Conservation (phyloP, 2,329 filamentous ascomycete genomes). For the Teratosphaeria pseudoeucalypti region DNA sequence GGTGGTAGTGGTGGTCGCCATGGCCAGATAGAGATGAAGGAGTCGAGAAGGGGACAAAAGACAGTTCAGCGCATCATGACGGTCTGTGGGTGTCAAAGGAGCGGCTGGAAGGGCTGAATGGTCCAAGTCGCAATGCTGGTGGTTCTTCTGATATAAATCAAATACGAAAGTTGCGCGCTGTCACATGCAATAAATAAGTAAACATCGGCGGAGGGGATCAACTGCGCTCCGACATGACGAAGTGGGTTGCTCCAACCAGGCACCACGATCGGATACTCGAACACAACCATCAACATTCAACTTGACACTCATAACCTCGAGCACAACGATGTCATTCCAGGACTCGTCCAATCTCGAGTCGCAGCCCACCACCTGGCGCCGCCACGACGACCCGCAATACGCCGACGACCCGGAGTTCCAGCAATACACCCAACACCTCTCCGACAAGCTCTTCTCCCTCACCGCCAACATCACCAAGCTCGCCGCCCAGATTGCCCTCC, state of each 20-base stretch:
- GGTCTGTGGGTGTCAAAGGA: not conserved
- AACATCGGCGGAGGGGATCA: not conserved
- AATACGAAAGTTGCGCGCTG: constrained; percentile 6
- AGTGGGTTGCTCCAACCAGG: not conserved
- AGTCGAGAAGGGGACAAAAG: not conserved
- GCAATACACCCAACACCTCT: constrained; percentile 68
- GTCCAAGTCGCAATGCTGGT: not conserved
- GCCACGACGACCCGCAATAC: constrained; percentile 64
- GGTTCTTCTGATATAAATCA: not conserved
- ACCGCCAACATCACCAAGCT: constrained; percentile 81
- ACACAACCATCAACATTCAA: constrained; percentile 1
- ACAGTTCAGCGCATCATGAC: not conserved
- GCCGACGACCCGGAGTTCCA: constrained; percentile 89
- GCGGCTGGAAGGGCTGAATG: not conserved
- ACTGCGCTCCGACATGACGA: not conserved
- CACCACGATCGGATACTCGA: not conserved
- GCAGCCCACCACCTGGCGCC: constrained; percentile 57
- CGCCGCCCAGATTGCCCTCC: constrained; percentile 68
- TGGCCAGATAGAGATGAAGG: not conserved
- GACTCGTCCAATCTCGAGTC: constrained; percentile 76
- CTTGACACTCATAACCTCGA: not conserved
- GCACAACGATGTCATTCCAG: constrained; percentile 71
- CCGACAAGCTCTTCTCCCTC: constrained; percentile 78
- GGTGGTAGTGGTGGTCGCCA: constrained; percentile 1
- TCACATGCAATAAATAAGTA: constrained; percentile 7